Base-by-base conservation (phyloP, 768 basidiomycete species). In the Podaxis sp. region DNA sequence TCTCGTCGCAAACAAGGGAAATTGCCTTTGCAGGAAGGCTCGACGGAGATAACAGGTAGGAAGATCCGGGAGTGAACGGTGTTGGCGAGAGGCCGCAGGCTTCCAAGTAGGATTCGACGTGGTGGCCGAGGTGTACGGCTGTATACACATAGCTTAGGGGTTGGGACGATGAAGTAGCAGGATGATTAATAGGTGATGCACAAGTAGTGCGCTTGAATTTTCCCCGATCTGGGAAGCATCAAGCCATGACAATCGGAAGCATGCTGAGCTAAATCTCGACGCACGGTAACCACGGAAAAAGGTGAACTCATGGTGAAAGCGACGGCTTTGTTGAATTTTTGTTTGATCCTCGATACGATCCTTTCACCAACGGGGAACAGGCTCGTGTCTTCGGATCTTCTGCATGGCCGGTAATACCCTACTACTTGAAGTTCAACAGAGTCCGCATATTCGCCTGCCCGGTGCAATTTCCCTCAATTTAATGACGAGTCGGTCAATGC, bases 371-470 rank as follows among this genome's bases (percentile, higher is more conserved):
- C 84, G 0, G 86, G 84, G 28, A 82, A 84, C 3, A 93, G 74
- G 2, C 81, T 74, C 1, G 75, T 77, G 58, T 89, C 87, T 37
- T 86, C 83, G 46, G 88, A 50, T 46, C 82, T 75, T 65, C 88
- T 87, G 50, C 81, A 85, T 1, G 88, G 89, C 68, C 91, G 88
- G 67, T 91, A 91, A 65, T 89, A 90, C 1, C 88, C 90, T 3
- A 90, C 88, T 1, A 91, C 68, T 52, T 73, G 74, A 59, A 87
- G 68, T 5, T 76, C 76, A 40, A 73, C 69, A 16, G 80, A 77
- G 38, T 79, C 79, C 6, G 89, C 88, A 62, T 89, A 77, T 63
- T 80, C 78, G 48, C 69, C 75, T 42, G 85, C 87, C 89, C 90
- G 69, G 46, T 57, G 46, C 37, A 52, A 9, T 32, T 32, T 32